These are phyloP conservation scores for Picea sitchensis DNA, from an alignment of 75 land plant genomes.

Conservation along the genomic window DNA sequence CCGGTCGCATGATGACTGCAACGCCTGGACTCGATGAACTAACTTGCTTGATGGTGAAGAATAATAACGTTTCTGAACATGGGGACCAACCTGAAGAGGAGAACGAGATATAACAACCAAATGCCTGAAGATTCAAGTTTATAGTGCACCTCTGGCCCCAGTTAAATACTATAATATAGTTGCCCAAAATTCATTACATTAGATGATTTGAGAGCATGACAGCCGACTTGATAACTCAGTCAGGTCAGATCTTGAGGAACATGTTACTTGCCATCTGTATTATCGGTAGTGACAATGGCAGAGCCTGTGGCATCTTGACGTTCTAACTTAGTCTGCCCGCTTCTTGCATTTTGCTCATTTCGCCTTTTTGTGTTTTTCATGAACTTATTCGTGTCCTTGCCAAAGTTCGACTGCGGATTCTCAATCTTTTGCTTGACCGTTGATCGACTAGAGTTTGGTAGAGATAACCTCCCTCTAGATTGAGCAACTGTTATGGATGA, in stretches of 20 bases:
- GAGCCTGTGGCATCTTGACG: not conserved
- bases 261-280: constrained; percentile 1
- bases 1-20: not conserved
- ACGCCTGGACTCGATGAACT: not conserved
- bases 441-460: constrained; percentile 35
- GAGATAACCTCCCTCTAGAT: constrained; percentile 48
- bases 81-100: not conserved
- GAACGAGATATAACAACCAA: not conserved
- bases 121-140: not conserved
- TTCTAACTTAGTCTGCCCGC: not conserved
- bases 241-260: not conserved
- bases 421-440: constrained; percentile 1
- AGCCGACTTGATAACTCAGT: not conserved
- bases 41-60: not conserved
- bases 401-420: not conserved
- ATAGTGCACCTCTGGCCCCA: not conserved
- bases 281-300: not conserved
- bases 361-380: not conserved
- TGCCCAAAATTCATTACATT: too few relatives aligned
- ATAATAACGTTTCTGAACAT: not conserved
- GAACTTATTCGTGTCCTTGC: not conserved
- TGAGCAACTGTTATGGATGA: constrained; percentile 38
- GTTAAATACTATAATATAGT: not conserved
- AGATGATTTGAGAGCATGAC: not conserved
- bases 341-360: not conserved